Evolutionary conservation across 2,329 filamentous ascomycete genomes (phyloP).

Genomic region (Daldinia eschscholtzii): DNA sequence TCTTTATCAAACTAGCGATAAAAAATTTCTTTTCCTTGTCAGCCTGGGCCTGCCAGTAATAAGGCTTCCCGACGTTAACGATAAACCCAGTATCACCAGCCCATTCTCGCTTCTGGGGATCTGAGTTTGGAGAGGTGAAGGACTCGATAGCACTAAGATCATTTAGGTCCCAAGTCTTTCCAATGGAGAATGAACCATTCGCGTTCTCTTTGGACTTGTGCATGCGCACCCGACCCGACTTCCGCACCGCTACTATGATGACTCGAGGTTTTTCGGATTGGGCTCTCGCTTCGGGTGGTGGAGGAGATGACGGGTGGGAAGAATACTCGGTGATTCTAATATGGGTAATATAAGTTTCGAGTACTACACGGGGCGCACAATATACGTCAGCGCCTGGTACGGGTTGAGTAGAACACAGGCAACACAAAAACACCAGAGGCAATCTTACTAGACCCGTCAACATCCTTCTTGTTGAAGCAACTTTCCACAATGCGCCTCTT

Average conservation of each 20-base stretch:
- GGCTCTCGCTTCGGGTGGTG: conserved; percentile 80
- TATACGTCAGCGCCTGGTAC: conserved; percentile 41
- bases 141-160: conserved; percentile 88
- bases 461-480: conserved; percentile 91
- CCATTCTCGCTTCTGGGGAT: conserved; percentile 76
- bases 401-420: conserved; percentile 3
- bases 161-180: conserved; percentile 97
- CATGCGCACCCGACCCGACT: conserved; percentile 91
- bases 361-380: conserved; percentile 62
- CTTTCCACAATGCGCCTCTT: conserved; percentile 94
- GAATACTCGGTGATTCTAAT: conserved; percentile 91
- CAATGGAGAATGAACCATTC: conserved; percentile 95
- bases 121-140: conserved; percentile 73
- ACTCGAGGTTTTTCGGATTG: conserved; percentile 88
- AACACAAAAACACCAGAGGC: conserved; percentile 25
- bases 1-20: conserved; percentile 94
- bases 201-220: conserved; percentile 97
- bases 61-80: conserved; percentile 91
- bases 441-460: conserved; percentile 83
- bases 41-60: conserved; percentile 95
- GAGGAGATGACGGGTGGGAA: conserved; percentile 82
- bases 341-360: conserved; percentile 98
- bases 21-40: conserved; percentile 99
- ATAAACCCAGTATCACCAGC: conserved; percentile 86
- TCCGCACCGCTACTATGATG: conserved; percentile 93